These are phyloP conservation scores for Stemphylium beticola DNA, from an alignment of 2,329 filamentous ascomycete species.

Conservation along the genomic window DNA sequence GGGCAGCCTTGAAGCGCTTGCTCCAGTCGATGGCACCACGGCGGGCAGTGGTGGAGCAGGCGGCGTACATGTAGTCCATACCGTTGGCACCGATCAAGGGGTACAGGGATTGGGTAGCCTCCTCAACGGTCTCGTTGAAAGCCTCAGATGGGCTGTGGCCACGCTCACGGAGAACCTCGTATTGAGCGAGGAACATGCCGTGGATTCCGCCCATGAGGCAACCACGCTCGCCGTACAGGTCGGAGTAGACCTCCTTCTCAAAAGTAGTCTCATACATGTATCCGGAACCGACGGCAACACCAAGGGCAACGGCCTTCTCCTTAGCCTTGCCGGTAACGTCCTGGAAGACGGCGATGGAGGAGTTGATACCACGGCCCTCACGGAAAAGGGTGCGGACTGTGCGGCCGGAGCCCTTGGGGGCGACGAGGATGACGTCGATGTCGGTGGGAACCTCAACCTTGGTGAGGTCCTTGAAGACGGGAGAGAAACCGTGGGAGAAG, in stretches of 20 bases:
- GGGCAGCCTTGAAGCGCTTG: conserved; percentile 92
- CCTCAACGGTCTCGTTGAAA: conserved; percentile 99
- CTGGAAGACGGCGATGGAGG: conserved; percentile 96
- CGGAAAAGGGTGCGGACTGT: conserved; percentile 99
- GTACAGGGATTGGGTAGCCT: conserved; percentile 98
- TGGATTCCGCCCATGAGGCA: conserved; percentile 99
- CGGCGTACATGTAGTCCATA: conserved; percentile 99
- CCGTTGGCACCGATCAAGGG: conserved; percentile 95
- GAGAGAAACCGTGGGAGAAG: conserved; percentile 99
- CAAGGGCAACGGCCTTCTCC: conserved; percentile 96
- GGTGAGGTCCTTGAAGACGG: conserved; percentile 99
- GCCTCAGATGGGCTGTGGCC: conserved; percentile 97
- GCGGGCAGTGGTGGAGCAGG: conserved; percentile 97
- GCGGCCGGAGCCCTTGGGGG: conserved; percentile 98
- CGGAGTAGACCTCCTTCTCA: conserved; percentile 99
- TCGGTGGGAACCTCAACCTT: conserved; percentile 96
- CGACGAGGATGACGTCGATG: conserved; percentile 99
- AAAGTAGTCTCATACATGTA: conserved; percentile 99
- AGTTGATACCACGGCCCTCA: conserved; percentile 99
- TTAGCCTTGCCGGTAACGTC: conserved; percentile 97
- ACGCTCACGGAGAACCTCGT: conserved; percentile 98
- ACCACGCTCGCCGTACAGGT: conserved; percentile 99
- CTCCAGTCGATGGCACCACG: conserved; percentile 99
- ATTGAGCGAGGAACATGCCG: conserved; percentile 99
- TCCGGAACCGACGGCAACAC: conserved; percentile 94